phyloP scores from a whole-genome alignment of 1,284 basidiomycete genomes.

The Cryptococcus amylolentus region DNA sequence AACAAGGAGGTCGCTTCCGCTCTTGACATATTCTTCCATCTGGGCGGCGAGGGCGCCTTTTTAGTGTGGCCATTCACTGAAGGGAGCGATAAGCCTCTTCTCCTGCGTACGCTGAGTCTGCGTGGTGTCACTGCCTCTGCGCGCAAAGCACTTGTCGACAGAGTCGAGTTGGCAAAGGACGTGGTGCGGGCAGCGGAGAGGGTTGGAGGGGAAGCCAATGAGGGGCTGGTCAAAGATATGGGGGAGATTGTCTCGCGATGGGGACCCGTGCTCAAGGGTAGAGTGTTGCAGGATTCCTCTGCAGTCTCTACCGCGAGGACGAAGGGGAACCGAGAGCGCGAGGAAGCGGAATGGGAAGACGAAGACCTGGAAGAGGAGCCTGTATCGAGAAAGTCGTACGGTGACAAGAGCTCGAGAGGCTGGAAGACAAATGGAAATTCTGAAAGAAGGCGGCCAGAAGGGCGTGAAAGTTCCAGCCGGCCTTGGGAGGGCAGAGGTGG shows the following conservation, averaged over 20 bases:
- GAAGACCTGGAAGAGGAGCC: not conserved
- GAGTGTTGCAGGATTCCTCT: not conserved
- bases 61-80: not conserved
- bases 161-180: constrained; percentile 12
- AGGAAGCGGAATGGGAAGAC: not conserved
- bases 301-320: too few species aligned
- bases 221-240: not conserved
- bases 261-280: not conserved
- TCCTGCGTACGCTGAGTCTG: not conserved
- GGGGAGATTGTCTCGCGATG: not conserved
- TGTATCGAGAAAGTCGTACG: not conserved
- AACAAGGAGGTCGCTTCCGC: constrained; percentile 18
- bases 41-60: constrained; percentile 6
- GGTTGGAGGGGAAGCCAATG: not conserved
- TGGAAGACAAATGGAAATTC: not conserved
- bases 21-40: constrained; percentile 4
- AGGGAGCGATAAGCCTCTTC: not conserved
- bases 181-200: constrained; percentile 13
- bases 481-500: not conserved
- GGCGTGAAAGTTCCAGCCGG: not conserved
- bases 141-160: not conserved
- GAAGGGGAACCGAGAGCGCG: not conserved
- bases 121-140: not conserved
- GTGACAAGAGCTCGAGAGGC: not conserved
- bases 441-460: not conserved